Base-by-base conservation (phyloP, 108 stramenopile species). In the Hondaea fermentalgiana region DNA sequence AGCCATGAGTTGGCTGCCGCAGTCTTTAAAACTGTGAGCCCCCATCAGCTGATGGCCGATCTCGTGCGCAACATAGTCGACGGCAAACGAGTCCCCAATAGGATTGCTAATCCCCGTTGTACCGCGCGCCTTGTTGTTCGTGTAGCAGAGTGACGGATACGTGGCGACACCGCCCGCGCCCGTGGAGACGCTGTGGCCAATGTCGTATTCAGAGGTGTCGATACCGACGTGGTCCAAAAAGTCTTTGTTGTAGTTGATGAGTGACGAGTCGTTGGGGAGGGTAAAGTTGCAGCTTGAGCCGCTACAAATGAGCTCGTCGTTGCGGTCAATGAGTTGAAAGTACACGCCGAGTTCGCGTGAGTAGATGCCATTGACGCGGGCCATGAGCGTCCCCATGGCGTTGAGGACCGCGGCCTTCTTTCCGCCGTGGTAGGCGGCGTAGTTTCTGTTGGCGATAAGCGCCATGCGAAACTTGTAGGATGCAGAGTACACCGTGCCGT, bases 351-450 rank as follows among this genome's bases (percentile, higher is more conserved):
- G 51, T 45, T 83, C 76, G 49, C 76, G 76, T 45, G 76, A 53
- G 51, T 83, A 83, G 28, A 83, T 83, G n/a, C 76, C 76, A 28
- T 83, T 83, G 17, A 83, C 76, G n/a, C 76, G 76, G 2, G 76
- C n/a, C 76, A 83, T 8, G 76, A 83, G n/a, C 19, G 12, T 35
- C 25, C 8, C 76, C 10, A 83, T 6, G 28, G 23, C 51, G 51
- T 53, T 83, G 25, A 83, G 76, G 43, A 83, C 76, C 19, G 49
- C 12, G 4, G 76, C 23, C 10, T 16, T 53, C 0, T 2, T 83
- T 12, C n/a, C 23, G 76, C 76, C 76, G 51, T 83, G 28, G 51
- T 53, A 83, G 6, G 45, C 51, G 6, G 76, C 44, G 23, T 53
- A 83, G 6, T 83, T 10, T 23, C 16, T 47, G 76, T 83, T 83